Conservation (phyloP, 208 protist genomes). For the Leishmania mexicana region DNA sequence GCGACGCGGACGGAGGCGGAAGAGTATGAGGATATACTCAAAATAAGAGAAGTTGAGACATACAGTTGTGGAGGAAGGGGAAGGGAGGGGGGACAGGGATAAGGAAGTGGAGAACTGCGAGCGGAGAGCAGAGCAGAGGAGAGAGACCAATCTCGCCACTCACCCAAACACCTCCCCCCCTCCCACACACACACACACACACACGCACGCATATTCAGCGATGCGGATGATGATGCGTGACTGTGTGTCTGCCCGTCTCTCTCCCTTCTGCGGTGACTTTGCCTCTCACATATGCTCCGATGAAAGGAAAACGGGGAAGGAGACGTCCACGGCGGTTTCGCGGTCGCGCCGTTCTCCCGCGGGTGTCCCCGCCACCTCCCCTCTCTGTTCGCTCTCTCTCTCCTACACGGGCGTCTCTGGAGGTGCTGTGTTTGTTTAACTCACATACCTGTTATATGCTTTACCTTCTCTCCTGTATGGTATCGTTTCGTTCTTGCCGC, state of each 20-base stretch:
- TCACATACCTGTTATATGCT: background rate
- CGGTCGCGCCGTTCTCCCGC: background rate
- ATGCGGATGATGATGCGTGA: background rate
- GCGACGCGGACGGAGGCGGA: background rate
- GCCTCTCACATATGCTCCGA: background rate
- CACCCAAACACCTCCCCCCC: background rate
- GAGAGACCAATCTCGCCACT: too few species aligned
- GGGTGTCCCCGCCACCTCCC: background rate
- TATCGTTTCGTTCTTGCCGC: background rate
- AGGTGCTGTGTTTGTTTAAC: too few species aligned
- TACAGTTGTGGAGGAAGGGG: background rate
- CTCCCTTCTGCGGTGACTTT: background rate
- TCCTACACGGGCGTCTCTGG: background rate
- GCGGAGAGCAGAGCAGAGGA: background rate
- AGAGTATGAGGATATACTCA: background rate
- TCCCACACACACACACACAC: too few species aligned
- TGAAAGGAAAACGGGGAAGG: background rate
- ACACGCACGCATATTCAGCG: background rate
- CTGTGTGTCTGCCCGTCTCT: background rate
- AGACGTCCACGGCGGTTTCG: background rate
- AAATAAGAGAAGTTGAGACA: background rate
- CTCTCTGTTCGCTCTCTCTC: background rate
- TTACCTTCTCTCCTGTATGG: background rate
- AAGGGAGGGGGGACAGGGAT: background rate
- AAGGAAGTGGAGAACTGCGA: background rate